Conservation (phyloP, 106 monocot species). For the Hemerocallis citrina region DNA sequence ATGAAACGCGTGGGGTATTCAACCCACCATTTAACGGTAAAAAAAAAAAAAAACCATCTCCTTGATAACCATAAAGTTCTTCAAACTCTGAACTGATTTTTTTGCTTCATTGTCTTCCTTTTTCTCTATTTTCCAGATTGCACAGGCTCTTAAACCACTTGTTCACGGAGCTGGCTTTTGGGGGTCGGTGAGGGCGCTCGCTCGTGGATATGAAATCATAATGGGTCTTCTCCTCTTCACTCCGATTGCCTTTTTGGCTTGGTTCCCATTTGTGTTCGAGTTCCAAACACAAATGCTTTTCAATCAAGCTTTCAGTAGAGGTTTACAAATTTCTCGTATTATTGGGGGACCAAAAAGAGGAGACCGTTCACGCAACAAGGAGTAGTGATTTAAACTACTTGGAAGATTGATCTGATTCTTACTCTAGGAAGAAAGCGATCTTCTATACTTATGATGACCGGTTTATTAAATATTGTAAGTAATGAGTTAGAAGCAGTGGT, state of each 20-base stretch:
- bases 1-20: too few relatives aligned
- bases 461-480: too few relatives aligned
- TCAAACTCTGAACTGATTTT: neutral
- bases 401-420: too few relatives aligned
- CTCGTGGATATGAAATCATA: conserved; percentile 64
- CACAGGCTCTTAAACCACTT: conserved; percentile 66
- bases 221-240: conserved; percentile 72
- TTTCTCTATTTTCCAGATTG: conserved; percentile 54
- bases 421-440: too few relatives aligned
- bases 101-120: conserved; percentile 18
- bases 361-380: conserved; percentile 41
- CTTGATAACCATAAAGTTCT: too few relatives aligned
- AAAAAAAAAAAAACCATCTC: too few relatives aligned
- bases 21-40: neutral
- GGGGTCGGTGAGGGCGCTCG: conserved; percentile 62
- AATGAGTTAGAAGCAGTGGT: too few relatives aligned
- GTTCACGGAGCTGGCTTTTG: conserved; percentile 30
- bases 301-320: conserved; percentile 75
- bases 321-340: conserved; percentile 79
- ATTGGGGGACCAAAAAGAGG: conserved; percentile 67
- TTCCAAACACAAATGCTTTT: conserved; percentile 81
- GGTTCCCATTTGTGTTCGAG: conserved; percentile 83
- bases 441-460: too few relatives aligned
- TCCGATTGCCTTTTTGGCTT: conserved; percentile 63
- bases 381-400: too few relatives aligned